Base-by-base conservation (phyloP, 176 grass and related monocot genomes). In the Calamus simplicifolius region DNA sequence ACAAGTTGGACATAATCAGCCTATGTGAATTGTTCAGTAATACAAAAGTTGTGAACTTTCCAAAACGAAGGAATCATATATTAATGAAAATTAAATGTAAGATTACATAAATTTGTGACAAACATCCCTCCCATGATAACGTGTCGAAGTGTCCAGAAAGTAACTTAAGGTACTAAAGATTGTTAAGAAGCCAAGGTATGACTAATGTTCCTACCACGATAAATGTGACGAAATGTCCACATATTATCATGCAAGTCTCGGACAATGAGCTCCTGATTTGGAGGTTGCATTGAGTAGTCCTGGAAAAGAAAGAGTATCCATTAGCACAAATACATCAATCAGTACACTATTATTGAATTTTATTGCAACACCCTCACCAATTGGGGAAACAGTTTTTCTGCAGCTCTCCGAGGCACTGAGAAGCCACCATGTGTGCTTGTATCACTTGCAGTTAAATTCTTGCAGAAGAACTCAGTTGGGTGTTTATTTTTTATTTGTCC, bases 141-240 rank as follows among this genome's bases (percentile, higher is more conserved):
- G 81, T 92, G 93, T 72, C 93, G 81, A 49, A 98, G 92, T 64
- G 93, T 98, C 93, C 93, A 98, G 35, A 43, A 43, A 43, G 35
- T 43, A 7, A 43, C 35, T 43, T 43, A 12, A 12, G 10, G 35
- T 43, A 43, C 8, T 12, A 1, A 13, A 12, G 35, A 12, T 43
- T 43, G 35, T 43, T 43, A 43, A 43, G 8, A 43, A 43, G 8
- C 35, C 35, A 43, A 43, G 35, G 7, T 43, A 10, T 43, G 35
- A 69, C 38, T 2, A 5, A 69, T 62, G 58, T 62, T 72, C 75
- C 51, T 98, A 98, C 93, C 93, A 73, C 93, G 93, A 81, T 98
- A 92, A 76, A 98, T 98, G 84, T 98, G 93, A 69, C 93, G 84
- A 49, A 98, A 98, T 68, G 93, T 98, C 93, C 93, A 98, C 64